Percentiles rank a stretch among this genome's conserved stretches.
These are phyloP conservation scores for Citrus trifoliata DNA, from an alignment of 345 rosid genomes.

Conservation along the genomic window DNA sequence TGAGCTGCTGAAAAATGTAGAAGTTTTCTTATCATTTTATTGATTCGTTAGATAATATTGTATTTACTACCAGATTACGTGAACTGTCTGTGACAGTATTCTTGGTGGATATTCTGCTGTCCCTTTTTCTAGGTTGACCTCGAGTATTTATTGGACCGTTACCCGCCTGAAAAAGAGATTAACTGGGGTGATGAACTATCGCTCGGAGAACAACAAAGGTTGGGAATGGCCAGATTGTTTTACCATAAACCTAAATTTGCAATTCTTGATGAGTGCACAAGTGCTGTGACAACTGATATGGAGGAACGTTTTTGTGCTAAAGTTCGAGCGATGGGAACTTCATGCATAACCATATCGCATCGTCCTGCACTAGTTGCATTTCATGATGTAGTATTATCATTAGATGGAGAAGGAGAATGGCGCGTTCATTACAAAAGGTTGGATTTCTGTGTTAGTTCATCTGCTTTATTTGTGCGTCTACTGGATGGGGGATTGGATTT, in stretches of 20 bases:
- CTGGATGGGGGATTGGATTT: not conserved
- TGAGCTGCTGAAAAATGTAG: conserved; percentile 88
- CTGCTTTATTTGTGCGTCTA: conserved; percentile 10
- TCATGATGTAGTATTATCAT: conserved; percentile 90
- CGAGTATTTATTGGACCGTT: conserved; percentile 87
- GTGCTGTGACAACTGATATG: conserved; percentile 99
- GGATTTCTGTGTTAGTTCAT: conserved; percentile 15
- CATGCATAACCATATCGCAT: conserved; percentile 98
- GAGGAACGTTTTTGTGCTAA: conserved; percentile 96
- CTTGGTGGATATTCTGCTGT: conserved; percentile 7
- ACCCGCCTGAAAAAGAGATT: conserved; percentile 81
- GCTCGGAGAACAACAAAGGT: conserved; percentile 96
- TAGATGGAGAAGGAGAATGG: conserved; percentile 99
- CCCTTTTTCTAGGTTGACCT: conserved; percentile 74
- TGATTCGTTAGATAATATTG: conserved; percentile 1
- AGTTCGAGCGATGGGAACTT: conserved; percentile 99
- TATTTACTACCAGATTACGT: conserved; percentile 10
- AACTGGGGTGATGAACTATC: conserved; percentile 99
- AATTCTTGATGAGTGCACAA: conserved; percentile 99
- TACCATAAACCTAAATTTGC: conserved; percentile 99
- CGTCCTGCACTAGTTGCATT: conserved; percentile 98
- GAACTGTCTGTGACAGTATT: conserved; percentile 14
- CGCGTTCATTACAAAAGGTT: conserved; percentile 80
- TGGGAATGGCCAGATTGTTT: conserved; percentile 98
- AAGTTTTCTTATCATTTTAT: conserved; percentile 17